Percentiles rank a stretch among this genome's conserved stretches.
Evolutionary conservation across 768 basidiomycete species (phyloP).

Genomic region (Rhizopogon sp.): DNA sequence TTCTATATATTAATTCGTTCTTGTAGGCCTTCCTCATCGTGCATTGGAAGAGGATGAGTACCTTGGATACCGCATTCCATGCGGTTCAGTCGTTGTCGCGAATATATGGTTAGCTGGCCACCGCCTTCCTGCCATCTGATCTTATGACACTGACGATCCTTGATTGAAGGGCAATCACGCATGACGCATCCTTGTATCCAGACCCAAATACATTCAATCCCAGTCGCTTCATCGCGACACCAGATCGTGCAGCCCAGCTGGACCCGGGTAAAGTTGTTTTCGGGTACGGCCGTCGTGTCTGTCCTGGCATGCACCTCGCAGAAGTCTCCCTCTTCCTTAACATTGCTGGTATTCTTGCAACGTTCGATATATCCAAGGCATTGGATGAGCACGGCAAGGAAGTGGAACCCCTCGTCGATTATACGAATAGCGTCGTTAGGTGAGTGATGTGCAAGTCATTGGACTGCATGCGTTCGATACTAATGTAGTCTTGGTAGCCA

Average conservation of each 20-base stretch:
- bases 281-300: conserved; percentile 13
- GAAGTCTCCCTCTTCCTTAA: conserved; percentile 31
- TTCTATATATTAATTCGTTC: not conserved
- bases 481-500: not conserved
- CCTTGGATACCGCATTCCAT: conserved; percentile 26
- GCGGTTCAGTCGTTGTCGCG: conserved; percentile 27
- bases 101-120: conserved; percentile 27
- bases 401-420: conserved; percentile 30
- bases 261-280: conserved; percentile 9
- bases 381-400: conserved; percentile 29
- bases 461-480: not conserved
- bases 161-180: conserved; percentile 3
- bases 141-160: not conserved
- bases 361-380: conserved; percentile 33
- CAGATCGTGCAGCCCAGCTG: conserved; percentile 6
- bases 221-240: conserved; percentile 34
- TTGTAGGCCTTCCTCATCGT: conserved; percentile 29
- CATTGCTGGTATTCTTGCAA: conserved; percentile 30
- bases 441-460: conserved; percentile 7
- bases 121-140: not conserved
- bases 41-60: conserved; percentile 26
- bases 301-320: conserved; percentile 24
- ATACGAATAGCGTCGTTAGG: conserved; percentile 26
- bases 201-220: conserved; percentile 48
- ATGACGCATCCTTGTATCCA: conserved; percentile 30